Conservation (phyloP, 2,329 filamentous ascomycete genomes). For the Fusarium sp. region DNA sequence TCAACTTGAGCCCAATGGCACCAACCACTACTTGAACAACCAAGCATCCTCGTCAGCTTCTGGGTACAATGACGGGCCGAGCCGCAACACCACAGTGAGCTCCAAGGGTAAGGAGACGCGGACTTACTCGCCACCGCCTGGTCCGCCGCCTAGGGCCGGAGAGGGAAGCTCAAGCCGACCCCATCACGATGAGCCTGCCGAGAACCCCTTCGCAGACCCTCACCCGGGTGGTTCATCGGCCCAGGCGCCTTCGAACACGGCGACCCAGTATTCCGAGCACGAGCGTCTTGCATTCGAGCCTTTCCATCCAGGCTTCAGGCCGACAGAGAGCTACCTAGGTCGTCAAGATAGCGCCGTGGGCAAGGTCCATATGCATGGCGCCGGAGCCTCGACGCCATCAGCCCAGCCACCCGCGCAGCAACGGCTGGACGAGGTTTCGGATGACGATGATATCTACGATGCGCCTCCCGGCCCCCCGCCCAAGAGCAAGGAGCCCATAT, state of each 20-base stretch:
- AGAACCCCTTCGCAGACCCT: conserved; percentile 55
- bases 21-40: conserved; percentile 42
- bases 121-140: conserved; percentile 47
- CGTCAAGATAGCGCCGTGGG: conserved; percentile 60
- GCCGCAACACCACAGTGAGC: conserved; percentile 40
- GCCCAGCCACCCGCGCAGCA: conserved; percentile 35
- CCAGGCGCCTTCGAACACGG: conserved; percentile 28
- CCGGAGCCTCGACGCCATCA: conserved; percentile 42
- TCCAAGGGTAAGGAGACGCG: conserved; percentile 57
- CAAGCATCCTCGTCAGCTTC: conserved; percentile 36
- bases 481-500: conserved; percentile 57
- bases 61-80: conserved; percentile 22
- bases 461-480: conserved; percentile 49
- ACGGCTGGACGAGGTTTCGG: conserved; percentile 50
- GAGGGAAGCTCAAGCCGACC: conserved; percentile 46
- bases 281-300: conserved; percentile 55
- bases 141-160: conserved; percentile 47
- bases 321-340: conserved; percentile 47
- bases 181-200: conserved; percentile 37
- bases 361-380: conserved; percentile 61
- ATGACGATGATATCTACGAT: conserved; percentile 60
- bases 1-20: conserved; percentile 51
- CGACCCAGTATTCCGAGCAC: conserved; percentile 39
- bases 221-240: conserved; percentile 44
- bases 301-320: conserved; percentile 57